Base-by-base conservation (phyloP, 768 basidiomycete genomes). In the Podaxis sp. region DNA sequence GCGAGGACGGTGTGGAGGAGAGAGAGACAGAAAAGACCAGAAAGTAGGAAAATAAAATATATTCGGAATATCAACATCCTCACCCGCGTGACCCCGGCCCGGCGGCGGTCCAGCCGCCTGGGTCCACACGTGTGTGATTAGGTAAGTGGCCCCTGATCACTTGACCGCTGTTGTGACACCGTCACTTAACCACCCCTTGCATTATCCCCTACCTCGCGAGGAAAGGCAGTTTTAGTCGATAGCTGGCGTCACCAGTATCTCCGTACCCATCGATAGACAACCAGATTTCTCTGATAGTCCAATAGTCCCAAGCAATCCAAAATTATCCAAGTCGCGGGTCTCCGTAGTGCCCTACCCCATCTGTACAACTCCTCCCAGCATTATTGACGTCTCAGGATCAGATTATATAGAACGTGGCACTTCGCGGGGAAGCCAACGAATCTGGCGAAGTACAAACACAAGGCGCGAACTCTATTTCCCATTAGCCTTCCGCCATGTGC, bases 51-150 rank as follows among this genome's bases (percentile, higher is more conserved):
- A 58, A 60, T 33, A 60, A 60, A 44, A 62, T 50, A 56, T 48
- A 57, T 51, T 52, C 46, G 38, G 49, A 56, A 49, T 36, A 54
- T 30, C 30, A 56, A 49, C 53, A 38, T 38, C n/a, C 13, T 40
- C 44, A 12, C 57, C 56, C 40, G 50, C 59, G 59, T 60, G 59
- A 60, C 52, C 24, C 50, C 64, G 64, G 64, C 52, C 64, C 64
- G 64, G 62, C 49, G 55, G 33, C 50, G 60, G 49, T 26, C 38
- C 56, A 65, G 62, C 62, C 64, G 58, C 60, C 60, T 61, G 64
- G 48, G 49, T 48, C 30, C 64, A 56, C 64, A 62, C 60, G 64
- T 65, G 41, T 4, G n/a, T 7, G 8, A 40, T 64, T 64, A 64
- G 28, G 58, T 64, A 60, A 40, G 26, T 28, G 17, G 3, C 2